Percentiles rank a stretch among this genome's conserved stretches.
Evolutionary conservation across 2,329 filamentous ascomycete species (phyloP).

Genomic region (Aspergillus aculeatus): DNA sequence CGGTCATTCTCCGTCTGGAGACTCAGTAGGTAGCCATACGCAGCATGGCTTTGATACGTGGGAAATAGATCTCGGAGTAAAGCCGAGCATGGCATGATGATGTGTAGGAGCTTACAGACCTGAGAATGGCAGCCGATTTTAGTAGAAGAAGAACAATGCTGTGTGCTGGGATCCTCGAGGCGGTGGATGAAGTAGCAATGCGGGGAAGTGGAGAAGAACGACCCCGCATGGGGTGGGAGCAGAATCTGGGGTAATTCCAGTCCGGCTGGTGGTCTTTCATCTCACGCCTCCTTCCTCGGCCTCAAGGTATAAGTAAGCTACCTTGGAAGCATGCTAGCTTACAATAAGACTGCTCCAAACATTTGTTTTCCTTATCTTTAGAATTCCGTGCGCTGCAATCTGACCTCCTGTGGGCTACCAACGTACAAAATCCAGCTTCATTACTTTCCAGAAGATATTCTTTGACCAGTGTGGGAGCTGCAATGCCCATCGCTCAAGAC

Average conservation of each 20-base stretch:
- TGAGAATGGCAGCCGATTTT: neutral
- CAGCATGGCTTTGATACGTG: neutral
- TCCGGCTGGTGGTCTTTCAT: neutral
- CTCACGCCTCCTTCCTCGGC: neutral
- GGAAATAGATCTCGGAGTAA: conserved; percentile 3
- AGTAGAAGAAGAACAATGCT: neutral
- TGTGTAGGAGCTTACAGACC: neutral
- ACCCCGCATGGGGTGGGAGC: conserved; percentile 1
- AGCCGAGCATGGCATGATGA: neutral
- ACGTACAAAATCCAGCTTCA: too few species aligned
- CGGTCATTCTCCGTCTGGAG: neutral
- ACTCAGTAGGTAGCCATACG: neutral
- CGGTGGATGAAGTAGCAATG: neutral
- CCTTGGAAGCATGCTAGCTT: neutral
- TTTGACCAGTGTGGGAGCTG: too few species aligned
- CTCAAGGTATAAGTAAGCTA: neutral
- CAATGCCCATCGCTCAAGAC: too few species aligned
- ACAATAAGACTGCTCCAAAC: neutral
- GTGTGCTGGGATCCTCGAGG: neutral
- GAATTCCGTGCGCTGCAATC: too few species aligned
- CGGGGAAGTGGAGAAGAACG: conserved; percentile 2
- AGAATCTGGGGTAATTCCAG: conserved; percentile 3
- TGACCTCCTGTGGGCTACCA: too few species aligned
- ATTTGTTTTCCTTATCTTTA: too few species aligned
- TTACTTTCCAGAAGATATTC: too few species aligned